Evolutionary conservation across 1,284 basidiomycete genomes (phyloP).

Genomic region (Peniophora sp.): DNA sequence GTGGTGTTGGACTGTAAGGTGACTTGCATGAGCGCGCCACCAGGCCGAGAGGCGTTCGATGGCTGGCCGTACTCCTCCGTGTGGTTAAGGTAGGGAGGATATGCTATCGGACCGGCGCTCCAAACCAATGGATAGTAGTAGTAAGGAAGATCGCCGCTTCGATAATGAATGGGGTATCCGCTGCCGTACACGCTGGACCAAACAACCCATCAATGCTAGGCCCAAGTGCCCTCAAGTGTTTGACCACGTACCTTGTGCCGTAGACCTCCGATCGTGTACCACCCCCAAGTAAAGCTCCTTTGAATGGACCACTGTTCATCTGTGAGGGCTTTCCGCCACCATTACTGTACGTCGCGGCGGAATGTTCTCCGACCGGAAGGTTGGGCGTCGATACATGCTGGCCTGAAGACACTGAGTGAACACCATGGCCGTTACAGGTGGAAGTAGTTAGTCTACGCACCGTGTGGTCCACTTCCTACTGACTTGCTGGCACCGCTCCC

Average conservation of each 20-base stretch:
- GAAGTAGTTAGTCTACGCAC: no score
- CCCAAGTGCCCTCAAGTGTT: no score
- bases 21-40: slow-evolving; percentile 15
- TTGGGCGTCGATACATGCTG: neutral
- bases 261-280: slow-evolving; percentile 11
- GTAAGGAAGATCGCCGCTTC: slow-evolving; percentile 26
- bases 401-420: no score
- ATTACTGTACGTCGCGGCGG: neutral
- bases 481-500: no score
- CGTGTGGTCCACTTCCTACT: no score
- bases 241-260: slow-evolving; percentile 10
- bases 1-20: slow-evolving; percentile 14
- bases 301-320: slow-evolving; percentile 16
- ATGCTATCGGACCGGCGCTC: slow-evolving; percentile 26
- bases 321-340: slow-evolving; percentile 12
- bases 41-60: slow-evolving; percentile 18
- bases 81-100: slow-evolving; percentile 32
- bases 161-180: slow-evolving; percentile 34
- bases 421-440: no score
- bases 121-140: slow-evolving; percentile 54
- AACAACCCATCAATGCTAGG: no score
- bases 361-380: neutral
- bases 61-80: slow-evolving; percentile 27
- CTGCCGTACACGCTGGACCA: slow-evolving; percentile 42
- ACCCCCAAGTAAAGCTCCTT: slow-evolving; percentile 13